Conservation (phyloP, 805 yeast species). For the Metschnikowia bowlesiae region DNA sequence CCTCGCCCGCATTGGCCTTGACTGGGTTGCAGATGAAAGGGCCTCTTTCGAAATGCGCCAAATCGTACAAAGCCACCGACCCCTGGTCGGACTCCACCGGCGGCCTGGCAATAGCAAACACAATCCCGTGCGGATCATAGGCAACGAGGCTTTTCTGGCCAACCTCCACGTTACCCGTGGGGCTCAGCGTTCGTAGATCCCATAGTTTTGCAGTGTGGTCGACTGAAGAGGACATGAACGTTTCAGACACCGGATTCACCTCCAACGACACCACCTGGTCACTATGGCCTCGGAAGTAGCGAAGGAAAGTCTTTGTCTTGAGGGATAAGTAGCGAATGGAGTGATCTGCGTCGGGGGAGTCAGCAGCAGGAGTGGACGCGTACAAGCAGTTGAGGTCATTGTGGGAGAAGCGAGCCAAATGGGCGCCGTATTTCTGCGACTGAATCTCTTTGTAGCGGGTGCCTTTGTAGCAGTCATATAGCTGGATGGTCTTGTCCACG, state of each 20-base stretch:
- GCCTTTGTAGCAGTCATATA: constrained; percentile 74
- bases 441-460: constrained; percentile 61
- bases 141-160: constrained; percentile 57
- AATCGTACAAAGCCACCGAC: constrained; percentile 52
- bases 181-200: constrained; percentile 71
- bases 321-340: constrained; percentile 72
- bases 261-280: constrained; percentile 69
- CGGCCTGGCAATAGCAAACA: constrained; percentile 58
- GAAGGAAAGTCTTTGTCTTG: constrained; percentile 69
- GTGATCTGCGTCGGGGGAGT: constrained; percentile 50
- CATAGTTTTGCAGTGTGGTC: constrained; percentile 83
- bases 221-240: constrained; percentile 60
- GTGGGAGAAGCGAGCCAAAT: constrained; percentile 80
- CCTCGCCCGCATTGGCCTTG: constrained; percentile 19
- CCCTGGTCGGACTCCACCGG: constrained; percentile 11
- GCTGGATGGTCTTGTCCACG: constrained; percentile 74
- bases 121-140: constrained; percentile 79
- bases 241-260: constrained; percentile 65
- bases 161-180: constrained; percentile 54
- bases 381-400: constrained; percentile 67
- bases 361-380: constrained; percentile 60
- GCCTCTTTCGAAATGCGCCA: constrained; percentile 51
- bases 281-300: constrained; percentile 87
- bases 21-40: constrained; percentile 41
- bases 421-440: constrained; percentile 90